A percentile compares a stretch with the other conserved stretches of the same genome.
Evolutionary conservation across 257 asterid genomes (phyloP).

Genomic region (Ocimum tenuiflorum): DNA sequence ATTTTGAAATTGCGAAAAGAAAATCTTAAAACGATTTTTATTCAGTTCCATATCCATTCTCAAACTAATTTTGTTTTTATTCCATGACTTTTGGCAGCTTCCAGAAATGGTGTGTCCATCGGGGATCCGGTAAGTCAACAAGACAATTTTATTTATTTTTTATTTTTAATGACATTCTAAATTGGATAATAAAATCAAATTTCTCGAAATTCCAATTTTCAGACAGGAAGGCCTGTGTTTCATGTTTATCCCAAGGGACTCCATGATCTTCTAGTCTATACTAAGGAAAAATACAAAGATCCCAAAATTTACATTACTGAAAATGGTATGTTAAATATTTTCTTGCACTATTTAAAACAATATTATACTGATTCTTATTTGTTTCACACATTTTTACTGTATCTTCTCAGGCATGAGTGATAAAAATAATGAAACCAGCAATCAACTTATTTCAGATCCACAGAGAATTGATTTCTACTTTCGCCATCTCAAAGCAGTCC

Average conservation of each 20-base stretch:
- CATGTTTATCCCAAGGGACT: slow-evolving; percentile 24
- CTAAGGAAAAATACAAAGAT: slow-evolving; percentile 17
- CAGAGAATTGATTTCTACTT: slow-evolving; percentile 29
- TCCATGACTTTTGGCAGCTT: slow-evolving; percentile 5
- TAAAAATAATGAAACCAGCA: neutral
- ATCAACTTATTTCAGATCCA: slow-evolving; percentile 14
- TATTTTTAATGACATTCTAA: neutral
- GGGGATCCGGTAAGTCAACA: slow-evolving; percentile 3
- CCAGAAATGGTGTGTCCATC: slow-evolving; percentile 9
- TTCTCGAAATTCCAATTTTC: neutral
- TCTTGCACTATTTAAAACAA: neutral
- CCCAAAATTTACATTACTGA: slow-evolving; percentile 42
- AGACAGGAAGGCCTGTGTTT: neutral
- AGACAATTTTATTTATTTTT: neutral
- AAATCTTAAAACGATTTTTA: no score
- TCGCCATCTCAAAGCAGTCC: slow-evolving; percentile 31
- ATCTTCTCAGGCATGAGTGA: slow-evolving; percentile 19
- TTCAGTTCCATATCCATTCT: no score
- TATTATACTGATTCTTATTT: neutral
- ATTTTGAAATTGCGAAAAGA: no score
- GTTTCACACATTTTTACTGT: neutral
- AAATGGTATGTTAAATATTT: slow-evolving; percentile 18
- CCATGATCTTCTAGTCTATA: slow-evolving; percentile 21
- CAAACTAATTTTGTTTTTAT: no score
- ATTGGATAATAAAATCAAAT: neutral